Evolutionary conservation across 2,329 filamentous ascomycete genomes (phyloP).

Genomic region (Colletotrichum orchidophilum): DNA sequence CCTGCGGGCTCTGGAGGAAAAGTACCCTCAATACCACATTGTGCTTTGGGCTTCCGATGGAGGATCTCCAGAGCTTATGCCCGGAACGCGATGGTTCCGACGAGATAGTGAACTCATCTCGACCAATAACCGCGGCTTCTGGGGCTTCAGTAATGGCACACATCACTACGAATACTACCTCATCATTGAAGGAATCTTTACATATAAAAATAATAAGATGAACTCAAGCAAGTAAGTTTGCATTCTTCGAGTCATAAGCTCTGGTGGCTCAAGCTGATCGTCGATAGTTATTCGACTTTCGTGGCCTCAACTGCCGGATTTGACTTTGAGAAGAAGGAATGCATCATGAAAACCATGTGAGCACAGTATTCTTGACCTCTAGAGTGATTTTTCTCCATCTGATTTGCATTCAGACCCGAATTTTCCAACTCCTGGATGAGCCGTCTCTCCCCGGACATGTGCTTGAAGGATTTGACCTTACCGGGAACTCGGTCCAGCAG

Average conservation of each 20-base stretch:
- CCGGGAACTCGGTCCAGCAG: constrained; percentile 13
- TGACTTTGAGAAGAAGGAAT: neutral
- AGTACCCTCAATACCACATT: neutral
- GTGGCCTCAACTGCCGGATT: neutral
- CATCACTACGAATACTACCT: neutral
- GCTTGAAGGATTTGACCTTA: neutral
- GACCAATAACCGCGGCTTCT: no score
- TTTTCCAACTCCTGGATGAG: constrained; percentile 14
- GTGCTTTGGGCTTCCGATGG: neutral
- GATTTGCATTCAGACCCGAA: neutral
- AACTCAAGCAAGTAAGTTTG: neutral
- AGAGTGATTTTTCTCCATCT: neutral
- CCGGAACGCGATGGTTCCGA: constrained; percentile 1
- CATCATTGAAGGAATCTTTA: neutral
- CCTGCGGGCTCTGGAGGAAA: neutral
- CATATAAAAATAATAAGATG: neutral
- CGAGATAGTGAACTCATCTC: neutral
- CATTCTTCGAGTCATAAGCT: neutral
- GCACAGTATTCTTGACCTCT: neutral
- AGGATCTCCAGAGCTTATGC: neutral
- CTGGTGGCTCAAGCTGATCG: neutral
- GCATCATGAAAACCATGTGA: neutral
- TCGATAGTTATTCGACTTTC: neutral
- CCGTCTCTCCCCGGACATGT: neutral
- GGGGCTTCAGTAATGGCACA: neutral